Evolutionary conservation across 768 basidiomycete species (phyloP).

Genomic region (Macrolepiota fuliginosa): DNA sequence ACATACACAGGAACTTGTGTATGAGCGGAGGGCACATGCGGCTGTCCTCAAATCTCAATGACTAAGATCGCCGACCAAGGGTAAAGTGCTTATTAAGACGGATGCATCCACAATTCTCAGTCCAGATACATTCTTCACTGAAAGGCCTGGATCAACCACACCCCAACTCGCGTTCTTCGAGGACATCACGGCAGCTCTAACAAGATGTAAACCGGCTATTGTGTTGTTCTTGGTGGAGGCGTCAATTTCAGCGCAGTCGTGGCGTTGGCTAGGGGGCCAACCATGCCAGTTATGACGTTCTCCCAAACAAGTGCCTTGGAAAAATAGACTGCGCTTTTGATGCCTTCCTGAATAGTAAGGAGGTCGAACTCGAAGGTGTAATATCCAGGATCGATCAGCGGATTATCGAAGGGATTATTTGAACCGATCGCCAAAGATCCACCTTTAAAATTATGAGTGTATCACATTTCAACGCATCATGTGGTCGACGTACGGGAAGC

Average conservation of each 20-base stretch:
- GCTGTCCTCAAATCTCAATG: constrained; percentile 2
- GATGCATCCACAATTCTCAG: too few species aligned
- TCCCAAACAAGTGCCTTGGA: constrained; percentile 18
- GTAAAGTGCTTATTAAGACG: constrained; percentile 24
- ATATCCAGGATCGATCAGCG: constrained; percentile 18
- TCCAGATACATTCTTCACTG: constrained; percentile 32
- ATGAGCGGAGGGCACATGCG: constrained; percentile 14
- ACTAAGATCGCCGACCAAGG: background rate
- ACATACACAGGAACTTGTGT: constrained; percentile 14
- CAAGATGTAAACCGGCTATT: constrained; percentile 27
- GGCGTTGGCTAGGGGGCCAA: constrained; percentile 5
- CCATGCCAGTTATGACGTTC: constrained; percentile 13
- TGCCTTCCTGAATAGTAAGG: constrained; percentile 16
- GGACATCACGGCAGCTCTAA: constrained; percentile 32
- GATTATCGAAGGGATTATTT: constrained; percentile 23
- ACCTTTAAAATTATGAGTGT: constrained; percentile 6
- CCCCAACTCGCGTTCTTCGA: constrained; percentile 21
- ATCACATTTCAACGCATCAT: background rate
- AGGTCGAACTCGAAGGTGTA: constrained; percentile 13
- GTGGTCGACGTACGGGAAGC: constrained; percentile 24
- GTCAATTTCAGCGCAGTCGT: constrained; percentile 12
- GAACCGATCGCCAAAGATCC: constrained; percentile 19
- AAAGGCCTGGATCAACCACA: constrained; percentile 35
- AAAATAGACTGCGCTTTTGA: constrained; percentile 19
- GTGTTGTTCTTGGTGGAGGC: constrained; percentile 19